phyloP scores from a whole-genome alignment of 2,329 filamentous ascomycete genomes.

The Apiospora hydei region DNA sequence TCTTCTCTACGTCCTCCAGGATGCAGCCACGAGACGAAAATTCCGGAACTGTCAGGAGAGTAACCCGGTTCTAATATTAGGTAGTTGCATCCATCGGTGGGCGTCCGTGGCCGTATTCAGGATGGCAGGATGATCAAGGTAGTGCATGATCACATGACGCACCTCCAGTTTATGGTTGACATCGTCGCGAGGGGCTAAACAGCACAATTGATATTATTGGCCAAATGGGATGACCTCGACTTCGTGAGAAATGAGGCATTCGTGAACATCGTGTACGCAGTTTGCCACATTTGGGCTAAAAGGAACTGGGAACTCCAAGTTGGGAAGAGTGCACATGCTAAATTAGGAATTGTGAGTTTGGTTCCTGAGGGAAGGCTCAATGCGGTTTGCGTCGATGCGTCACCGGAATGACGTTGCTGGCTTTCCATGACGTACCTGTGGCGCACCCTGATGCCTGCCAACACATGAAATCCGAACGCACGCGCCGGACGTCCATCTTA shows the following conservation, averaged over 20 bases:
- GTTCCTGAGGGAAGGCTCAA: not conserved
- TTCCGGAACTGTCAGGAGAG: not conserved
- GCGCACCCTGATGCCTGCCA: not conserved
- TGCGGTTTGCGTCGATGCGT: not conserved
- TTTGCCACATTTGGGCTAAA: too few relatives aligned
- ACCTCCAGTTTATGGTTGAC: not conserved
- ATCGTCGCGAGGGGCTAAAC: not conserved
- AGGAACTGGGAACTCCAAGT: not conserved
- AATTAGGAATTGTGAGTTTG: too few relatives aligned
- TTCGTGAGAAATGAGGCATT: not conserved
- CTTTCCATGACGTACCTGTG: conserved; percentile 15
- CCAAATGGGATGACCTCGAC: not conserved
- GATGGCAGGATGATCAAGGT: not conserved
- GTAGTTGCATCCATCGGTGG: not conserved
- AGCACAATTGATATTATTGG: not conserved
- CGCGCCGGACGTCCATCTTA: not conserved
- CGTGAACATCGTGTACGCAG: not conserved
- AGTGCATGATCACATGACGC: not conserved
- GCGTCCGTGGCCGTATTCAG: not conserved
- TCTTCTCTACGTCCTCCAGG: not conserved
- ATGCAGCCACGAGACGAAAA: not conserved
- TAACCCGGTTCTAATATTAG: not conserved
- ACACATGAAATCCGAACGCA: not conserved
- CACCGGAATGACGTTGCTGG: conserved; percentile 10
- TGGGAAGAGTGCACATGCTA: not conserved